These are phyloP conservation scores for Pythium rhizo-oryzae DNA, from an alignment of 352 stramenopile species.

Conservation along the genomic window DNA sequence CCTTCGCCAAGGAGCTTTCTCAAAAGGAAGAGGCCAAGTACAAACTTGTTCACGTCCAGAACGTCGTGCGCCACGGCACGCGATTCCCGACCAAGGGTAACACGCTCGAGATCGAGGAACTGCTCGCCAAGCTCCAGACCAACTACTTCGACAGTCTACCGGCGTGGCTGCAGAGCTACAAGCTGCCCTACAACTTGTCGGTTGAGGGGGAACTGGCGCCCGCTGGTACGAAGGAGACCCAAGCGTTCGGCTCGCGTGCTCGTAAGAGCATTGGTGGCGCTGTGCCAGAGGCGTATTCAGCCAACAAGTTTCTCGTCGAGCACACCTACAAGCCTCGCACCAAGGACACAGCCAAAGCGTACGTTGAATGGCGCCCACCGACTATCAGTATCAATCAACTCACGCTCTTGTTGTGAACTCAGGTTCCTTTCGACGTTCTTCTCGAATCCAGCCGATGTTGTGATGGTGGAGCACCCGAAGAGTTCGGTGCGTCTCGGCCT, in stretches of 20 bases:
- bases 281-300: conserved; percentile 37
- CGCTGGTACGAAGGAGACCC: conserved; percentile 27
- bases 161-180: conserved; percentile 65
- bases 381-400: neutral
- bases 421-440: conserved; percentile 52
- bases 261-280: conserved; percentile 12
- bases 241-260: conserved; percentile 12
- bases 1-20: conserved; percentile 4
- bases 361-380: conserved; percentile 27
- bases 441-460: conserved; percentile 41
- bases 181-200: conserved; percentile 65
- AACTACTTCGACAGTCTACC: conserved; percentile 40
- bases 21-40: conserved; percentile 13
- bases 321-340: conserved; percentile 61
- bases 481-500: conserved; percentile 15
- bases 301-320: conserved; percentile 44
- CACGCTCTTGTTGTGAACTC: neutral
- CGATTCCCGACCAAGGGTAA: conserved; percentile 57
- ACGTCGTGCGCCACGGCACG: conserved; percentile 29
- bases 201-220: conserved; percentile 46
- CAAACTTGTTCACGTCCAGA: conserved; percentile 31
- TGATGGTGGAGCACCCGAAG: conserved; percentile 38
- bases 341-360: conserved; percentile 59
- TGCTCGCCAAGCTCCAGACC: conserved; percentile 48
- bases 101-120: conserved; percentile 48